Evolutionary conservation across 495 filamentous ascomycete genomes (phyloP), one percentile per base, ranked within the genome.

Genomic region (Daldinia grandis): DNA sequence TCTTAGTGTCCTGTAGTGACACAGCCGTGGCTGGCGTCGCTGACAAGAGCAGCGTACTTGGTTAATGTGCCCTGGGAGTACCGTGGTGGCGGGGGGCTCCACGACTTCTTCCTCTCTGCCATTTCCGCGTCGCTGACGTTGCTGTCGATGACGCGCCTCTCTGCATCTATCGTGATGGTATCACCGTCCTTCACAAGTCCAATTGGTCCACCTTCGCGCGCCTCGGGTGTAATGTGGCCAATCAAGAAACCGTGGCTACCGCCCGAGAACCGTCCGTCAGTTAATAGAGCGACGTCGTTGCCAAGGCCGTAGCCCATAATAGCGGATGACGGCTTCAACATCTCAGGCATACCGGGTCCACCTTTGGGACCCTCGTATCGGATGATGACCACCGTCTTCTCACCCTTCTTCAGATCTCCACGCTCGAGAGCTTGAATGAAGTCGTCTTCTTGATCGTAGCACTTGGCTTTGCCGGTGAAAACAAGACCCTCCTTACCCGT

Each of bases 301-400:
- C 92, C 92, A 12, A 95, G 89, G 2, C 92, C 92, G 33, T 91
- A 90, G 59, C 92, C 92, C 92, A 95, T 95, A 80, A 95, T 93
- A 24, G 91, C 91, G 9, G 89, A 90, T 60, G 85, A 88, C 44
- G 92, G 92, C 79, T 95, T 95, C 74, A 95, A 80, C 92, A 94
- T 94, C 81, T 95, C 92, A 10, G 92, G 91, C 92, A 95, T 94
- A 53, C 91, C 91, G 0, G 91, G 91, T 1, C 91, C 90, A 62
- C 91, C 91, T 79, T 91, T 91, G 54, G 91, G 91, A 0, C 92
- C 95, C 74, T 95, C 93, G 84, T 99, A 98, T 54, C 95, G 92
- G 83, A 99, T 98, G 53, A 98, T 89, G 51, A 98, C 95, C 31
- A 99, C 96, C 0, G 92, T 96, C 84, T 98, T 98, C 80, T 99